Base-by-base conservation (phyloP, 2,329 filamentous ascomycete genomes). In the Alternaria alternata region DNA sequence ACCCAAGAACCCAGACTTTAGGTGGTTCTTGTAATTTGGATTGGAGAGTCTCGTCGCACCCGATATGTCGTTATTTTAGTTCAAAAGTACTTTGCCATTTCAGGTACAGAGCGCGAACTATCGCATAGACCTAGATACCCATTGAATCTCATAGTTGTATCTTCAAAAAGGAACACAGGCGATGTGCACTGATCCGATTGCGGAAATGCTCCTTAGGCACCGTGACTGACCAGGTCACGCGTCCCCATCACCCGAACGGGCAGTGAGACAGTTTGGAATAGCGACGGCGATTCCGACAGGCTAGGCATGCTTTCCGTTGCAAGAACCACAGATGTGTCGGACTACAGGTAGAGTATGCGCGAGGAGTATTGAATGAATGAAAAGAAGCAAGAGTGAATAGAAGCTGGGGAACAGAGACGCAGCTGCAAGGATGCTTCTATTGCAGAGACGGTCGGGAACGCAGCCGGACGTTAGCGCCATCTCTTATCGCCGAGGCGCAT, bases 1-100 rank as follows among this genome's bases (percentile, higher is more conserved):
- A 4, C 82, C 81, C 14, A 72, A 65, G 49, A 77, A 68, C 51
- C 69, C 71, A 8, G 81, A 82, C 22, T 84, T 83, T 57, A 76
- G 81, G 59, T 84, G 81, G 82, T 79, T 79, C 43, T 63, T 77
- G 66, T 77, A 66, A 41, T 53, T 44, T 14, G 7, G 5, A 34
- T 9, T n/a, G 11, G 44, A 26, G 12, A 8, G 28, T 26, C 7
- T 11, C 18, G 26, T 26, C 24, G 32, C 38, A 51, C 9, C 24
- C 26, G 8, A n/a, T 24, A 32, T 24, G 7, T 36, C 8, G 14
- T 49, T 49, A 6, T 16, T 39, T 20, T 28, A 22, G 30, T 30
- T 36, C 11, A 18, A 36, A 49, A 24, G 30, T 16, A 24, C 32
- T 26, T 26, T n/a, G 20, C 32, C 32, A 26, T 11, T 38, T 49